Conservation (phyloP, 306 rosid genomes). For the Lathyrus sativus region DNA sequence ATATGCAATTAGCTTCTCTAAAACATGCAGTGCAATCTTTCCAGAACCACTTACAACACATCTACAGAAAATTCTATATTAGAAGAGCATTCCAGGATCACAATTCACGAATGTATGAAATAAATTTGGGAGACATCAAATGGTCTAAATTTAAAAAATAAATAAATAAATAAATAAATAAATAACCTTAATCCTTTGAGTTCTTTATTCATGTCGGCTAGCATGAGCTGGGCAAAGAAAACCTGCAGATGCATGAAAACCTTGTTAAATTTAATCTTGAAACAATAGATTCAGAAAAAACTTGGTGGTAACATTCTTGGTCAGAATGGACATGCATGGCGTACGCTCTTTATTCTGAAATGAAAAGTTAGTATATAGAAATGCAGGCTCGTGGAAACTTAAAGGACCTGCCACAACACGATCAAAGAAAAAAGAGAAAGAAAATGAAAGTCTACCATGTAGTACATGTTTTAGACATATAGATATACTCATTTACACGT, state of each 20-base stretch:
- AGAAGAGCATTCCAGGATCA: slow-evolving; percentile 31
- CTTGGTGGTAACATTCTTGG: not conserved
- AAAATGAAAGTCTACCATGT: slow-evolving; percentile 10
- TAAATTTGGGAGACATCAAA: slow-evolving; percentile 32
- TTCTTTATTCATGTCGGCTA: slow-evolving; percentile 94
- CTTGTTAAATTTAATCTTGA: slow-evolving; percentile 32
- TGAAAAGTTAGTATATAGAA: slow-evolving; percentile 23
- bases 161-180: slow-evolving; percentile 31
- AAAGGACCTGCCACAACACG: slow-evolving; percentile 18
- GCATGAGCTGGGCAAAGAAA: slow-evolving; percentile 97
- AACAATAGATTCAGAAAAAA: slow-evolving; percentile 20
- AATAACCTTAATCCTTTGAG: slow-evolving; percentile 91
- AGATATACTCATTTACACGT: not conserved
- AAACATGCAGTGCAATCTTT: slow-evolving; percentile 97
- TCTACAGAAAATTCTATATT: slow-evolving; percentile 51
- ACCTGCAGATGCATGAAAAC: slow-evolving; percentile 66
- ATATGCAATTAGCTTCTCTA: slow-evolving; percentile 94
- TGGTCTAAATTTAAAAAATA: slow-evolving; percentile 38
- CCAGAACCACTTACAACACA: slow-evolving; percentile 96
- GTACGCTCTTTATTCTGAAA: slow-evolving; percentile 22
- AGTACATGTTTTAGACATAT: slow-evolving; percentile 22
- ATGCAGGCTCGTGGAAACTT: not conserved
- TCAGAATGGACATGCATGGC: slow-evolving; percentile 23
- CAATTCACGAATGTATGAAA: slow-evolving; percentile 4
- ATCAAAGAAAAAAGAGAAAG: not conserved